Evolutionary conservation across 2,329 filamentous ascomycete genomes (phyloP), one percentile per base, ranked within the genome.

Genomic region (Pseudofabraea citricarpa): DNA sequence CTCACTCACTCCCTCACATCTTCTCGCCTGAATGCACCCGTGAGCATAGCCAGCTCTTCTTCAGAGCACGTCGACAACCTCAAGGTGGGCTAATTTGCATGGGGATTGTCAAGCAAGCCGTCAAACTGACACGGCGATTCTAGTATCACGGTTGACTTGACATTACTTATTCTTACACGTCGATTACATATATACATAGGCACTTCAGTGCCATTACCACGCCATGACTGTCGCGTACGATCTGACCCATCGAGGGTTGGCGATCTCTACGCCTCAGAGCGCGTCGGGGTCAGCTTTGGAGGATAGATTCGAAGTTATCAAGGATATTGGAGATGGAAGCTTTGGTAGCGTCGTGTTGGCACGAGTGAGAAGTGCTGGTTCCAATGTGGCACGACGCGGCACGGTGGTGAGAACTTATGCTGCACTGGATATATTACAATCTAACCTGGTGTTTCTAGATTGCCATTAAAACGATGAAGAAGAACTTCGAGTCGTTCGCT

Each of bases 381-480:
- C 90, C 56, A 87, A 82, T 63, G 80, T 95, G 52, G 91, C 91
- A 58, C 85, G 90, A 55, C 79, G 90, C 64, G 91, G 91, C 56
- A 95, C 90, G 45, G 80, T 97, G 74, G 91, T 97, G 82, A 75
- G 83, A 73, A 51, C 39, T 19, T 20, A 19, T n/a, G n/a, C n/a
- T n/a, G n/a, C n/a, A n/a, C n/a, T n/a, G n/a, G n/a, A n/a, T n/a
- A n/a, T n/a, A n/a, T n/a, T n/a, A n/a, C n/a, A n/a, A n/a, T n/a
- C n/a, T n/a, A n/a, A n/a, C n/a, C n/a, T n/a, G n/a, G n/a, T n/a
- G 40, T 40, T 45, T 32, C 43, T 55, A 97, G 93, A 87, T 98
- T 58, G 93, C 93, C 33, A 96, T 98, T 70, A 98, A 98, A 71
- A 97, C 93, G 5, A 98, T 98, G 93, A 98, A 98, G 77, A 98